Evolutionary conservation across 768 basidiomycete genomes (phyloP), one percentile per base, ranked within the genome.

Genomic region (Leccinum olivaceopallidum): DNA sequence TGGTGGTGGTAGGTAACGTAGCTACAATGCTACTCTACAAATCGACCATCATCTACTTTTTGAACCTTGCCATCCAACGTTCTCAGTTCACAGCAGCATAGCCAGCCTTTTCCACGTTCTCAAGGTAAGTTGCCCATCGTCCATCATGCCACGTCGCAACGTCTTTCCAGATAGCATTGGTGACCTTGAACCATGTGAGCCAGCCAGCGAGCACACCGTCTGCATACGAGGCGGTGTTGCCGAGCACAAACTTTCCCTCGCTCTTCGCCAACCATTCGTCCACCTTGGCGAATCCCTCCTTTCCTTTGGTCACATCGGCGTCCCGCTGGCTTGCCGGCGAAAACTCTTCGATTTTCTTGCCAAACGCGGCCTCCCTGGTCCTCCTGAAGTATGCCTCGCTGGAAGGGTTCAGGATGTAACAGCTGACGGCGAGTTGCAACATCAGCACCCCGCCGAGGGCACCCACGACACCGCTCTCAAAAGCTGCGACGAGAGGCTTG

Each of bases 401-500:
- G 28, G 44, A 8, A 9, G 71, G 68, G 52, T 69, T 71, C 53
- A 80, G 54, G 26, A 61, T 53, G 50, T 1, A 1, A 39, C 24
- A 61, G 36, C 42, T 65, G 49, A 42, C 8, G 0, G 67, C 60
- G 30, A 71, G 56, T 56, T 64, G 73, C 24, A 59, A 26, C 48
- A 50, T 7, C 1, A 68, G 1, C 57, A 67, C n/a, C 48, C 49
- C 57, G n/a, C 49, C 22, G 1, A 74, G 6, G 18, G 59, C 67
- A 8, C 28, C 34, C 3, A 60, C 6, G 36, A 74, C 2, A 16
- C 60, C 59, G 6, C 37, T 24, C 57, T 74, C 73, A 64, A 81
- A 81, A 1, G 78, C 78, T 1, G 69, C 69, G 53, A 82, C 73
- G 10, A 84, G 67, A 1, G 76, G 77, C 28, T 69, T 67, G 0